phyloP scores from a whole-genome alignment of 176 grass and related monocot genomes.

The Oryza meridionalis region DNA sequence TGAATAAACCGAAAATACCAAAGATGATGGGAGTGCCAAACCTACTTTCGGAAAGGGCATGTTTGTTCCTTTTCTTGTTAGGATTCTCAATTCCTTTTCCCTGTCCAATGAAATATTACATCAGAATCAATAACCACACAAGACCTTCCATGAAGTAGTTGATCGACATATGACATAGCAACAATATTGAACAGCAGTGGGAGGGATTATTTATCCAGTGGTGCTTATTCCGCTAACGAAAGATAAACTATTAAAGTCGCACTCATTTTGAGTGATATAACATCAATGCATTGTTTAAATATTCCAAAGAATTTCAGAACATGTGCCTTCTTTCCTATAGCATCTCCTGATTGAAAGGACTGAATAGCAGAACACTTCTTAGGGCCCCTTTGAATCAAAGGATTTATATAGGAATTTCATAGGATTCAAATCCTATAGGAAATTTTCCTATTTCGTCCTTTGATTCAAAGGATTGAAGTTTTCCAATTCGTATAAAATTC shows the following conservation, averaged over 20 bases:
- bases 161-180: not conserved
- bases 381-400: too few species aligned
- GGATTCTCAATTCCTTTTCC: not conserved
- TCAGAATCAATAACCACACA: not conserved
- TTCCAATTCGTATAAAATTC: too few species aligned
- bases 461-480: too few species aligned
- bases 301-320: not conserved
- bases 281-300: not conserved
- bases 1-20: not conserved
- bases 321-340: not conserved
- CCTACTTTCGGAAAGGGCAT: constrained; percentile 35
- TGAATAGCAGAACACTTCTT: not conserved
- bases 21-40: not conserved
- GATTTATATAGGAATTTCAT: too few species aligned
- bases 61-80: constrained; percentile 16
- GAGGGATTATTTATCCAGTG: not conserved
- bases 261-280: not conserved
- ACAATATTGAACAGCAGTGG: not conserved
- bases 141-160: not conserved
- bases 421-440: too few species aligned
- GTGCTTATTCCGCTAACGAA: not conserved
- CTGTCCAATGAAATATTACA: constrained; percentile 16
- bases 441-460: too few species aligned
- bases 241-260: not conserved
- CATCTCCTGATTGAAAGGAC: not conserved